phyloP scores from a whole-genome alignment of 2,329 filamentous ascomycete species.

The Albifimbria verrucaria region DNA sequence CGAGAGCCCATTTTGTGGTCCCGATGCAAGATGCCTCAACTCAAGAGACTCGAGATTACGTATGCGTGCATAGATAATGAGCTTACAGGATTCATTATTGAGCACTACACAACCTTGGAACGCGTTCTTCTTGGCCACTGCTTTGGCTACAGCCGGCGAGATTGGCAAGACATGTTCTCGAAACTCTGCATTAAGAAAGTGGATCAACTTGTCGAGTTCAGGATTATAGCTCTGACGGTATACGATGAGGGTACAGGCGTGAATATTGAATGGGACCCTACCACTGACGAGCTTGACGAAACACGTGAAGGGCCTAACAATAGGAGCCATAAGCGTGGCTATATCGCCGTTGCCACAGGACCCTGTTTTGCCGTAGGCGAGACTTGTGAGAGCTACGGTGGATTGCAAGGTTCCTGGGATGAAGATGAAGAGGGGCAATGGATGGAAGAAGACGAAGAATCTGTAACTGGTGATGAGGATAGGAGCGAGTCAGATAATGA shows the following conservation, averaged over 20 bases:
- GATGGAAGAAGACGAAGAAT: neutral
- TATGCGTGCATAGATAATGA: neutral
- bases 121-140: neutral
- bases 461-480: neutral
- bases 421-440: neutral
- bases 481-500: neutral
- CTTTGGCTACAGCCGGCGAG: neutral
- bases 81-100: neutral
- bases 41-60: neutral
- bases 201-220: neutral
- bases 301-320: neutral
- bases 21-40: neutral
- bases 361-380: neutral
- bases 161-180: neutral
- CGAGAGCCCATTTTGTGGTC: neutral
- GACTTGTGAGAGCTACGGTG: neutral
- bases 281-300: neutral
- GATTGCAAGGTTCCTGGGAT: neutral
- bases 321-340: neutral
- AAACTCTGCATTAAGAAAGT: neutral
- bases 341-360: neutral
- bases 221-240: neutral
- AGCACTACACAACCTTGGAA: neutral
- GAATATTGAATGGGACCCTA: neutral
- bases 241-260: neutral